Base-by-base conservation (phyloP, 73 alveolate species). In the Uronychia setigera region DNA sequence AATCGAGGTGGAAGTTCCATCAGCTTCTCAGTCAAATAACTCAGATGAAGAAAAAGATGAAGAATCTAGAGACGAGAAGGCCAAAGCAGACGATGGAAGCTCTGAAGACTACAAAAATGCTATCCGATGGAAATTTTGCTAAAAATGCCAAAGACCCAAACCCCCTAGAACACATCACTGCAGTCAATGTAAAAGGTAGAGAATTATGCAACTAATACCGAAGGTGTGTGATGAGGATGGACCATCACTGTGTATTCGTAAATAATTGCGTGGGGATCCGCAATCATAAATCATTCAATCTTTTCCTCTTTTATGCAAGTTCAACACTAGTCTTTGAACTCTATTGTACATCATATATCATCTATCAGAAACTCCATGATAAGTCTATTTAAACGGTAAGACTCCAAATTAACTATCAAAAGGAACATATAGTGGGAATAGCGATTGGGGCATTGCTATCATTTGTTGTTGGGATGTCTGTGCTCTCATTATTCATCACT, bases 201-300 rank as follows among this genome's bases (percentile, higher is more conserved):
- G 67, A 46, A 11, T 19, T 46, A 46, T 19, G n/a, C 67, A n/a
- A n/a, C n/a, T n/a, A n/a, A n/a, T n/a, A n/a, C n/a, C n/a, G n/a
- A n/a, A 46, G 67, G 19, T 98, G 99, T 78, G 98, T 98, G 30
- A 80, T 82, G 32, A 96, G 92, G 60, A 96, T 96, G 78, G 99
- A 98, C 60, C 99, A 97, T 94, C 99, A 98, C 81, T 96, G 99
- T 83, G 94, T 96, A 35, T 97, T 93, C 87, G 94, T 98, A 26
- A 98, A 97, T 87, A 97, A 96, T 85, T 98, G 99, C 77, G 95
- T 98, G 35, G 99, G 99, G 27, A 85, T 84, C 78, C 93, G 99
- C 88, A 97, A 97, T 92, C 92, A 93, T 75, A 94, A 93, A 84
- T 82, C 81, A 78, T 97, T 97, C 88, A 93, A 92, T 59, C 58